A percentile compares a stretch with the other conserved stretches of the same genome.
phyloP scores from a whole-genome alignment of 148 eudicot genomes.

The Rhododendron ferrugineum region DNA sequence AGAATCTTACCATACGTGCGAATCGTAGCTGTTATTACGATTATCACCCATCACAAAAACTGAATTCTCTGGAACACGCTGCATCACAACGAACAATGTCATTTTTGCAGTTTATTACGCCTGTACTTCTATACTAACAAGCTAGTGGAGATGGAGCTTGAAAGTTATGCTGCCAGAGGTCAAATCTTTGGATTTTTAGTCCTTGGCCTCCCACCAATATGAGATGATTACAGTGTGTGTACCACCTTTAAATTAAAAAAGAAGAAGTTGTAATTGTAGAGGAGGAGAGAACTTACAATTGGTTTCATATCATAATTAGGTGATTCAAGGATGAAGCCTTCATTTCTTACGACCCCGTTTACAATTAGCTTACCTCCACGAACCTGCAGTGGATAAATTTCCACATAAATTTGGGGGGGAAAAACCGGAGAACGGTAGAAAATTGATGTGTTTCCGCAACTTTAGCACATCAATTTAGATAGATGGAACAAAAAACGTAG shows the following conservation, averaged over 20 bases:
- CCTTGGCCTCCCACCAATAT: not conserved
- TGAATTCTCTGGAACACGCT: conserved; percentile 82
- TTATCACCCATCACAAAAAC: conserved; percentile 99
- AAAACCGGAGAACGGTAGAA: not conserved
- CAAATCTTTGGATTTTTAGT: not conserved
- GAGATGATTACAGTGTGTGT: not conserved
- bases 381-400: conserved; percentile 44
- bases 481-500: not conserved
- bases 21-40: conserved; percentile 95
- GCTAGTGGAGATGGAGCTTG: not conserved
- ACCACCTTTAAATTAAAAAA: not conserved
- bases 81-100: conserved; percentile 13
- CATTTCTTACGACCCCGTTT: conserved; percentile 63
- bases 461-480: not conserved
- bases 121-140: not conserved
- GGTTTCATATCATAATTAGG: conserved; percentile 86
- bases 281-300: conserved; percentile 38
- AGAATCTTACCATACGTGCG: conserved; percentile 69
- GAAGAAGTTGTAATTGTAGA: not conserved
- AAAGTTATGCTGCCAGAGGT: not conserved
- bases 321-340: conserved; percentile 62
- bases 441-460: not conserved
- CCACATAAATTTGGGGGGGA: not conserved
- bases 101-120: not conserved
- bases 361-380: conserved; percentile 77